A percentile compares a stretch with the other conserved stretches of the same genome.
Conservation (phyloP, 352 stramenopile species). For the Phytophthora ohioensis region DNA sequence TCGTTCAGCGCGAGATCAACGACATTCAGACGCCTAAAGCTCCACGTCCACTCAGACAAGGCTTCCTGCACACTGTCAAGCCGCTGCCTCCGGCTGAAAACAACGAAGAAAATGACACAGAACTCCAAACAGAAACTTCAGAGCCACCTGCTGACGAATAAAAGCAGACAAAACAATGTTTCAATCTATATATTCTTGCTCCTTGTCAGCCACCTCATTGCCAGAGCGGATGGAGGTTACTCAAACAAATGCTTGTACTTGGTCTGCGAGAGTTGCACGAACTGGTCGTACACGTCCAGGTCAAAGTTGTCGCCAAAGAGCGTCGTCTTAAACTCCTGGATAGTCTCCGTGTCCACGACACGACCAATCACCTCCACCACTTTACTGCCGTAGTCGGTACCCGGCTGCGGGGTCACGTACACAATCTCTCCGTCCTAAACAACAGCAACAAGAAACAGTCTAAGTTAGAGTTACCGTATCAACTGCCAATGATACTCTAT, state of each 20-base stretch:
- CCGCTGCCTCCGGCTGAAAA: slow-evolving; percentile 7
- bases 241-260: slow-evolving; percentile 82
- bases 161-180: slow-evolving; percentile 16
- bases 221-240: slow-evolving; percentile 35
- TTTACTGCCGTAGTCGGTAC: slow-evolving; percentile 86
- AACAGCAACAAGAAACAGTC: slow-evolving; percentile 8
- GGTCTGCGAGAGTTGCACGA: slow-evolving; percentile 75
- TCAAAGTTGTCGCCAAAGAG: slow-evolving; percentile 87
- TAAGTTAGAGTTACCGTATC: slow-evolving; percentile 2
- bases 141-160: slow-evolving; percentile 7
- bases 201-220: not conserved
- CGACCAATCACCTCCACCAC: slow-evolving; percentile 87
- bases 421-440: slow-evolving; percentile 80
- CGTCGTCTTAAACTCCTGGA: slow-evolving; percentile 89
- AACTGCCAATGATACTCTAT: not conserved
- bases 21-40: slow-evolving; percentile 51
- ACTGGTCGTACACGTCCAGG: slow-evolving; percentile 85
- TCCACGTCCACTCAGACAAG: slow-evolving; percentile 48
- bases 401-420: slow-evolving; percentile 76
- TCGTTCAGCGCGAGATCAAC: slow-evolving; percentile 58
- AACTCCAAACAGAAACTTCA: slow-evolving; percentile 11
- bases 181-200: slow-evolving; percentile 45
- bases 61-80: slow-evolving; percentile 45
- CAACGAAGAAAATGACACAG: not conserved
- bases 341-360: slow-evolving; percentile 71